Percentiles rank a stretch among this genome's conserved stretches.
Conservation (phyloP, 345 rosid genomes). For the Sisymbrium irio region DNA sequence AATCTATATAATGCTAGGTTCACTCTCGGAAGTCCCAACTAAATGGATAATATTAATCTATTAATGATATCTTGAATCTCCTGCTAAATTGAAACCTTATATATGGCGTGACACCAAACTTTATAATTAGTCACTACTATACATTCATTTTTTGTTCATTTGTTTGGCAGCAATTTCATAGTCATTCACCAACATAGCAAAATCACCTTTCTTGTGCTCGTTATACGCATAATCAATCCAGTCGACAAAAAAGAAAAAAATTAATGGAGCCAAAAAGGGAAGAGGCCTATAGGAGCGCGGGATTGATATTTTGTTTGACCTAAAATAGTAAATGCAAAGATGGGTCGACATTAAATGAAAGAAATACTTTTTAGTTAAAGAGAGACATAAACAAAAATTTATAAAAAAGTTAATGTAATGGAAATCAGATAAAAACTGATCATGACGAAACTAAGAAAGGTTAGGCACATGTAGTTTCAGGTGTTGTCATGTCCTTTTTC, state of each 20-base stretch:
- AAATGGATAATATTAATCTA: background rate
- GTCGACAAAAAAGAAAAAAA: background rate
- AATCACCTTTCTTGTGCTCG: background rate
- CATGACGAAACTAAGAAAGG: background rate
- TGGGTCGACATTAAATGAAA: background rate
- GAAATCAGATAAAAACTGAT: background rate
- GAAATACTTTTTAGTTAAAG: background rate
- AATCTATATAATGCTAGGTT: too few species aligned
- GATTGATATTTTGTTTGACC: background rate
- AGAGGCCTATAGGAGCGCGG: background rate
- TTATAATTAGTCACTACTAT: background rate
- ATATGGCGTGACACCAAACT: background rate
- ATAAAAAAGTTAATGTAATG: too few species aligned
- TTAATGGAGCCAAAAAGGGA: background rate
- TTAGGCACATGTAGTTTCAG: slow-evolving; percentile 15
- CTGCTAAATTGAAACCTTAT: background rate
- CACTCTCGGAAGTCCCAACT: background rate
- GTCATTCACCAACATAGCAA: background rate
- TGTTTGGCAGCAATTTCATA: background rate
- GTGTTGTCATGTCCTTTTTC: background rate
- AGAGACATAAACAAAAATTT: background rate
- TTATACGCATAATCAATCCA: background rate
- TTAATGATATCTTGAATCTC: too few species aligned
- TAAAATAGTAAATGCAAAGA: background rate
- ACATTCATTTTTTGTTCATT: background rate